A percentile compares a stretch with the other conserved stretches of the same genome.
These are phyloP conservation scores for Aurinia saxatilis DNA, from an alignment of 345 rosid genomes.

Conservation along the genomic window DNA sequence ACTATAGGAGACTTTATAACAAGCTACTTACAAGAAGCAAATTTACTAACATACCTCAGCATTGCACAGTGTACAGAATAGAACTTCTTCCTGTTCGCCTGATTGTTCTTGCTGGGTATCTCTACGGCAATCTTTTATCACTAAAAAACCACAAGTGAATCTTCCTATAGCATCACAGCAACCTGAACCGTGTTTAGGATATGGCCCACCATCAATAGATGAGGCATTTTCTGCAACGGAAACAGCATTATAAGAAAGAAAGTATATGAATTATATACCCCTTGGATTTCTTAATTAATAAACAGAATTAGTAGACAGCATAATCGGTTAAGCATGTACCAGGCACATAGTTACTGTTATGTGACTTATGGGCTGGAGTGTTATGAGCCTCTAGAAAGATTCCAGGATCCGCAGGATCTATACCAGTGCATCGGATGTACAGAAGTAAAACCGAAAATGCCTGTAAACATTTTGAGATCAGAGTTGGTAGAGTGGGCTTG, in stretches of 20 bases:
- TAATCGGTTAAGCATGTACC: not conserved
- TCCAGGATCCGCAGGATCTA: conserved; percentile 96
- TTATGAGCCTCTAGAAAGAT: conserved; percentile 51
- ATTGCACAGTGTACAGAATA: conserved; percentile 89
- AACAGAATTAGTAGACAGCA: not conserved
- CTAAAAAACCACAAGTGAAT: conserved; percentile 58
- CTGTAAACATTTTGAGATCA: conserved; percentile 42
- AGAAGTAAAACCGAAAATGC: conserved; percentile 69
- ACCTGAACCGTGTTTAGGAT: conserved; percentile 36
- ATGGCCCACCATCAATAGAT: conserved; percentile 41
- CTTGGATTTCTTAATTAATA: not conserved
- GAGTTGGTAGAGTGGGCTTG: no score
- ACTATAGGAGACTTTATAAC: not conserved
- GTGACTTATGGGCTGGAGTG: conserved; percentile 53
- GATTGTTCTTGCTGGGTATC: conserved; percentile 44
- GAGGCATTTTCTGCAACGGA: conserved; percentile 39
- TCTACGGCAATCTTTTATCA: conserved; percentile 61
- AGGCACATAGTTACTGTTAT: conserved; percentile 17
- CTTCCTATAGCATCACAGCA: conserved; percentile 43
- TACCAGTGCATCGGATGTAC: conserved; percentile 79
- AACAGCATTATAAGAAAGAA: not conserved
- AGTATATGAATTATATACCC: not conserved
- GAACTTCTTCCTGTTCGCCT: conserved; percentile 56
- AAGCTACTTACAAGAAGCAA: not conserved
- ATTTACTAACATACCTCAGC: conserved; percentile 50